Base-by-base conservation (phyloP, 225 moss, liverwort and hornwort genomes). In the Straminergon stramineum region DNA sequence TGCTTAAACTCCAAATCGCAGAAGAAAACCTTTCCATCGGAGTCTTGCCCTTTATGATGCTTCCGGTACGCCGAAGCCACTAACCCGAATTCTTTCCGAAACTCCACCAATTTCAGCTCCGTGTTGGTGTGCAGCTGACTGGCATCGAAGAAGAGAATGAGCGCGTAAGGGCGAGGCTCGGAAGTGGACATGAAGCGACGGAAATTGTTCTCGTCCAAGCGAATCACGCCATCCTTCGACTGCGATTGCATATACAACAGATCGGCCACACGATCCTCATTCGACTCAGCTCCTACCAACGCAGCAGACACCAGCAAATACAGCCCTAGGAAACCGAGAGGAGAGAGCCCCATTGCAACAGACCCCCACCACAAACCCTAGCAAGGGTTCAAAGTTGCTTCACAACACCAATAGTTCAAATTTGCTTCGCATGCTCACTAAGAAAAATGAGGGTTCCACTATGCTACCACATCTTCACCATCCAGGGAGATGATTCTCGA, bases 101-200 rank as follows among this genome's bases (percentile, higher is more conserved):
- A 94, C 69, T 93, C 93, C 89, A 97, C 97, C 93, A 99, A 91
- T 91, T 91, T 97, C 70, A 99, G 91, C 86, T 97, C 99, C 75
- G 95, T 56, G 62, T 97, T 99, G 26, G 90, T 89, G 74, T 96
- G 95, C 89, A 99, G 66, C 92, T 97, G 99, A 86, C 82, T 60
- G 41, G 99, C 99, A 51, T 99, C 97, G 69, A 99, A 99, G 92
- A 99, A 99, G 61, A 99, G 87, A 20, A 99, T 92, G 79, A 99
- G 85, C 55, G 96, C 92, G 75, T 99, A 99, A 4, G 96, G 96
- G 16, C 97, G 95, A 12, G 96, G 92, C 85, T 96, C 95, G 31
- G 90, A 86, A 4, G 90, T 79, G 15, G 96, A 93, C 88, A 97
- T 95, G 64, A 97, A 99, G 66, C 92, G 92, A 43, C 93, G 92